These are phyloP conservation scores for Wickerhamiella occidentalis DNA, from an alignment of 805 yeast species.

Conservation along the genomic window DNA sequence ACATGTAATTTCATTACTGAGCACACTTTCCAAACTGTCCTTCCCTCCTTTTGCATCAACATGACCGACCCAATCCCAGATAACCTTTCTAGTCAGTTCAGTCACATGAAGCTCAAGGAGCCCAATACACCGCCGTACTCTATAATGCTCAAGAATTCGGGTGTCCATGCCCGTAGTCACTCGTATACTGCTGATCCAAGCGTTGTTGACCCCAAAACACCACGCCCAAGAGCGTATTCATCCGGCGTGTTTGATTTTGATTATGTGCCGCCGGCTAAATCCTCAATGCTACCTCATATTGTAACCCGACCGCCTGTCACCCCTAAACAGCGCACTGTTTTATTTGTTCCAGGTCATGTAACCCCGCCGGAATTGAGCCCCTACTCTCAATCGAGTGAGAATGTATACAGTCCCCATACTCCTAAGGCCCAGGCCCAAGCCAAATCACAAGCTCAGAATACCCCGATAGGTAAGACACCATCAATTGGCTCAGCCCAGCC, in stretches of 20 bases:
- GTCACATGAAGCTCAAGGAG: conserved; percentile 9
- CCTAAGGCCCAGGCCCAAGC: neutral
- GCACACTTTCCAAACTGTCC: neutral
- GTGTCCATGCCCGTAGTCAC: conserved; percentile 6
- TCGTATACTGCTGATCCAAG: neutral
- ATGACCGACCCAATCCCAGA: conserved; percentile 7
- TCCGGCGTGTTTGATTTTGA: conserved; percentile 8
- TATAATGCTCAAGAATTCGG: conserved; percentile 6
- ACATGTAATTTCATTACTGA: neutral
- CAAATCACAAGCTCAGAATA: neutral
- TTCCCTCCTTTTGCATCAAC: neutral
- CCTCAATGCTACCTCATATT: neutral
- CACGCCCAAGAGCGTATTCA: conserved; percentile 10
- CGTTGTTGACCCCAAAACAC: neutral
- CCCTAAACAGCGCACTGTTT: neutral
- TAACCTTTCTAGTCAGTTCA: conserved; percentile 1
- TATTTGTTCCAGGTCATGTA: conserved; percentile 5
- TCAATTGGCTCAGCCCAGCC: neutral
- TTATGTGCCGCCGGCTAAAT: conserved; percentile 2
- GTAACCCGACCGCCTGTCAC: neutral
- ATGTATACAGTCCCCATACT: conserved; percentile 1
- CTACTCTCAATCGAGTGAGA: neutral
- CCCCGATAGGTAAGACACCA: neutral
- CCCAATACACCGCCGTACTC: conserved; percentile 9
- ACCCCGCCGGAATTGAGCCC: conserved; percentile 6